Conservation (phyloP, 768 basidiomycete genomes). For the Lactarius hengduanensis region DNA sequence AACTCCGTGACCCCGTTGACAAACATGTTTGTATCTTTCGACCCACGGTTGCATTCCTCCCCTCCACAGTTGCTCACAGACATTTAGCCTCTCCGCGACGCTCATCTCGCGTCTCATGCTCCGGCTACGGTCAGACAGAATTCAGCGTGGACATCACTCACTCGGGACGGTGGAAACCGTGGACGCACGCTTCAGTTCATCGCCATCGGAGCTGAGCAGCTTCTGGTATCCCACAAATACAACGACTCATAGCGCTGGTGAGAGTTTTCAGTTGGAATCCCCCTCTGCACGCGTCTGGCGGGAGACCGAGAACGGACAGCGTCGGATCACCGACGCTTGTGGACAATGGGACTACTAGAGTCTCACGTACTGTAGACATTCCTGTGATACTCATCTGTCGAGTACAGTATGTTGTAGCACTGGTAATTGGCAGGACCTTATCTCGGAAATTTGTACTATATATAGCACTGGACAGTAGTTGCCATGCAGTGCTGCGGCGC, state of each 20-base stretch:
- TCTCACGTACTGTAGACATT: neutral
- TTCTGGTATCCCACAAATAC: neutral
- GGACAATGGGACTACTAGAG: neutral
- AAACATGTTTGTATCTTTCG: slow-evolving; percentile 3
- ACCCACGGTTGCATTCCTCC: neutral
- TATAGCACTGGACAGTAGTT: too few relatives aligned
- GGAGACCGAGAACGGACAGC: slow-evolving; percentile 28
- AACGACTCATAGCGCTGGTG: neutral
- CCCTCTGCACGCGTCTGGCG: neutral
- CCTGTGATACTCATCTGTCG: neutral
- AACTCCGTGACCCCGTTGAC: neutral
- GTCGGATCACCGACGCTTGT: slow-evolving; percentile 33
- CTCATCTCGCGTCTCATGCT: slow-evolving; percentile 12
- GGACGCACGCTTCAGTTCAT: neutral
- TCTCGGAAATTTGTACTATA: too few relatives aligned
- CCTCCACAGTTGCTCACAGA: neutral
- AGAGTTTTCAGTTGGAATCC: neutral
- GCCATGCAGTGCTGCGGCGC: too few relatives aligned
- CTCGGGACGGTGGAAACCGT: neutral
- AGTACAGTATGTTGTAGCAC: neutral
- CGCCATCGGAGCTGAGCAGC: neutral
- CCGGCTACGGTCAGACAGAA: neutral
- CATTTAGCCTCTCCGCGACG: slow-evolving; percentile 4
- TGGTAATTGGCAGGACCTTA: too few relatives aligned
- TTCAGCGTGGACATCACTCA: neutral